A percentile compares a stretch with the other conserved stretches of the same genome.
phyloP scores from a whole-genome alignment of 139 green algal species.

The Zygnema cylindricum region DNA sequence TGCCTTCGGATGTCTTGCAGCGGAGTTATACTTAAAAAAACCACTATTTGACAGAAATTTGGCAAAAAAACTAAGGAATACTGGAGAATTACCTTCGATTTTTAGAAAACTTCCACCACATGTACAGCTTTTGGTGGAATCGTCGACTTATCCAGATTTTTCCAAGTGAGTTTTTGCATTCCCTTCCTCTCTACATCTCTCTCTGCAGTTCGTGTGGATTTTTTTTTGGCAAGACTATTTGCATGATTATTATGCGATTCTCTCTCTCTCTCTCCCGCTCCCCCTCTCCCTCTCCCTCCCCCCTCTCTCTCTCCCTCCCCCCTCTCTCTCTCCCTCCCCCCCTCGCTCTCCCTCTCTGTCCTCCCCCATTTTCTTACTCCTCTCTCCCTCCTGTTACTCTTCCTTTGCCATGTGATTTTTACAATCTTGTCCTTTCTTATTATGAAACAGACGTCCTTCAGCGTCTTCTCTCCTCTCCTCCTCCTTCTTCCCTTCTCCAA shows the following conservation, averaged over 20 bases:
- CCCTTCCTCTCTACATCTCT: background rate
- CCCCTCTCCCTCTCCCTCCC: background rate
- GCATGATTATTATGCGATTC: too few species aligned
- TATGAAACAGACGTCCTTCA: background rate
- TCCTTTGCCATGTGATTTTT: too few species aligned
- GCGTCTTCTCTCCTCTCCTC: slow-evolving; percentile 19
- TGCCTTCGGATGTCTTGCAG: slow-evolving; percentile 20
- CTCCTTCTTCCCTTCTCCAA: slow-evolving; percentile 12
- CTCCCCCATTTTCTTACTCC: background rate
- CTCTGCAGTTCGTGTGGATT: background rate
- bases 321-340: background rate
- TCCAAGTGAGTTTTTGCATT: background rate
- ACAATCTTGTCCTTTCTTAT: too few species aligned
- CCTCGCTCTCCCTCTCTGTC: background rate
- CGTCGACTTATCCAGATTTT: background rate
- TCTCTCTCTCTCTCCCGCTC: background rate
- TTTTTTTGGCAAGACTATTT: too few species aligned
- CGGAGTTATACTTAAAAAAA: slow-evolving; percentile 16
- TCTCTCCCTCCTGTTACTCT: background rate
- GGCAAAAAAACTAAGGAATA: background rate
- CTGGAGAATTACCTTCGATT: background rate
- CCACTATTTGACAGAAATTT: slow-evolving; percentile 34
- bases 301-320: background rate
- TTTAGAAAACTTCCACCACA: slow-evolving; percentile 14
- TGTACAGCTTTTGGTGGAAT: slow-evolving; percentile 14